Base-by-base conservation (phyloP, 139 green algal genomes). In the Chlorella sp. region DNA sequence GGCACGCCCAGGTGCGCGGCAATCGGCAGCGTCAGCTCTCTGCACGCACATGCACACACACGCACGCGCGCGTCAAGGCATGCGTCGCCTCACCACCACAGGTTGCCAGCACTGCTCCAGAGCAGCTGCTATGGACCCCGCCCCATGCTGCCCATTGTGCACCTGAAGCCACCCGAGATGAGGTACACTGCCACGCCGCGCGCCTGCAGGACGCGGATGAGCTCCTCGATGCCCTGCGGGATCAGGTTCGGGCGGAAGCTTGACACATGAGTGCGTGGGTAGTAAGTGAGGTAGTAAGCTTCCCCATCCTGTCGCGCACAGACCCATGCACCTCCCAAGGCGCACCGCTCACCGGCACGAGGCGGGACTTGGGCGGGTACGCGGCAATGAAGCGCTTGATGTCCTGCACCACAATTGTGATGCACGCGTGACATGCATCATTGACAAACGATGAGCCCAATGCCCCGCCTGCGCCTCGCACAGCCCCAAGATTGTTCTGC, bases 161-260 rank as follows among this genome's bases (percentile, higher is more conserved):
- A 88, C 83, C 83, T 77, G 79, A 92, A 92, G 62, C 88, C 85
- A 23, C 87, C 86, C 29, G 75, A 86, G 70, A 93, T 91, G 55
- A 93, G 85, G 87, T 90, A 93, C 6, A 93, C 80, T 4, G 77
- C 79, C 55, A 90, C 68, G 17, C 85, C 87, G 29, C 88, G 83
- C 17, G 70, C 71, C 61, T 88, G 80, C 35, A 93, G 84, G 31
- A 73, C 31, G n/a, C 36, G 67, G 27, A 93, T 83, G 2, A 93
- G 85, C 17, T 81, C 60, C 74, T 80, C 77, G 27, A 88, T 79
- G 67, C 87, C 87, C 69, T 80, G 71, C 63, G 30, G 2, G 27
- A 49, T 31, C n/a, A n/a, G n/a, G n/a, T n/a, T n/a, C n/a, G n/a
- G n/a, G n/a, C n/a, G n/a, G n/a, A n/a, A n/a, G n/a, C n/a, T n/a